phyloP scores from a whole-genome alignment of 108 stramenopile genomes.

The Mediolabrus comicus region DNA sequence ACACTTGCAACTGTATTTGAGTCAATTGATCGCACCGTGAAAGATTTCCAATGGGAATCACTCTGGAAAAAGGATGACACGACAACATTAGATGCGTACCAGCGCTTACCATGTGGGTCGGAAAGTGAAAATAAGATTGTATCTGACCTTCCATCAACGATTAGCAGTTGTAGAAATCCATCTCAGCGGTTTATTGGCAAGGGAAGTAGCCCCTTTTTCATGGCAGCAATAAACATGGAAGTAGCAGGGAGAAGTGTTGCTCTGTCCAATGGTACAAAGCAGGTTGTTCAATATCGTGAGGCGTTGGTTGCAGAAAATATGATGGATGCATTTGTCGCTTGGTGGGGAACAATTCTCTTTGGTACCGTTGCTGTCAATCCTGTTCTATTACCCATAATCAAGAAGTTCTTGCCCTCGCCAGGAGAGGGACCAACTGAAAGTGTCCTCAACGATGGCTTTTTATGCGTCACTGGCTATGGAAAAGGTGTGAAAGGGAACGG shows the following conservation, averaged over 20 bases:
- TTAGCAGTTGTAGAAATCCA: slow-evolving; percentile 16
- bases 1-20: slow-evolving; percentile 47
- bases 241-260: slow-evolving; percentile 67
- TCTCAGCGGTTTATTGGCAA: slow-evolving; percentile 3
- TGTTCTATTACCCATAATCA: slow-evolving; percentile 47
- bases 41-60: slow-evolving; percentile 2
- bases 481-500: slow-evolving; percentile 56
- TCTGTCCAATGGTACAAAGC: slow-evolving; percentile 26
- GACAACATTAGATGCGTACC: slow-evolving; percentile 45
- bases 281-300: slow-evolving; percentile 62
- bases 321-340: slow-evolving; percentile 45
- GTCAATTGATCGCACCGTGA: slow-evolving; percentile 13
- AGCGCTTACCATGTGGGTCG: slow-evolving; percentile 32
- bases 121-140: slow-evolving; percentile 28
- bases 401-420: slow-evolving; percentile 62
- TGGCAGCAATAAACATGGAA: slow-evolving; percentile 69
- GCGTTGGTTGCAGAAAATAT: slow-evolving; percentile 24
- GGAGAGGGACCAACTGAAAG: slow-evolving; percentile 81
- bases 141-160: slow-evolving; percentile 12
- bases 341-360: slow-evolving; percentile 34
- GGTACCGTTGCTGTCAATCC: slow-evolving; percentile 56
- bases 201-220: slow-evolving; percentile 65
- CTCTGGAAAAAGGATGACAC: slow-evolving; percentile 1
- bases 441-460: slow-evolving; percentile 62
- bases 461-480: slow-evolving; percentile 51